Percentiles rank a stretch among this genome's conserved stretches.
Conservation (phyloP, 495 filamentous ascomycete genomes). For the Usnea hakonensis region DNA sequence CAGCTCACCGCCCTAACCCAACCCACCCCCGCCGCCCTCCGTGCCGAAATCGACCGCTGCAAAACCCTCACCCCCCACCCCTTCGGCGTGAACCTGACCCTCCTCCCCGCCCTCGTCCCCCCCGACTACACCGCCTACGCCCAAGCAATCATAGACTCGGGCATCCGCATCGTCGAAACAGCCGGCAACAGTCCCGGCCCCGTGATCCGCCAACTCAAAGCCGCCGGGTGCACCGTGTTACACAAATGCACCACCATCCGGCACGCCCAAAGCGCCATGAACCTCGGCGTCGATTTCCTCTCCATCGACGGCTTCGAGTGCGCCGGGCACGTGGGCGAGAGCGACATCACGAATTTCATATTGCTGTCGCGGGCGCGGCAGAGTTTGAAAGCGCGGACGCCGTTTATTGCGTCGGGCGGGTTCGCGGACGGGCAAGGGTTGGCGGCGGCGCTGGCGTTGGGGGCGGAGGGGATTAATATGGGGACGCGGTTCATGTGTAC, state of each 20-base stretch:
- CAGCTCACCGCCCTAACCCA: constrained; percentile 86
- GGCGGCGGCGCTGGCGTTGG: constrained; percentile 82
- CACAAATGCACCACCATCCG: constrained; percentile 98
- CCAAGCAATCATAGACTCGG: constrained; percentile 86
- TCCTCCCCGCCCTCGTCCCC: constrained; percentile 80
- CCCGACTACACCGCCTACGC: constrained; percentile 92
- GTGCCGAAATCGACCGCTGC: constrained; percentile 86
- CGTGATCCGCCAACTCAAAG: constrained; percentile 83
- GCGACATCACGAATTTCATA: constrained; percentile 97
- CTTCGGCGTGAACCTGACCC: constrained; percentile 93
- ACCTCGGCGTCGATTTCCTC: constrained; percentile 93
- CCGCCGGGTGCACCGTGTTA: constrained; percentile 66
- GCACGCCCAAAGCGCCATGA: constrained; percentile 84
- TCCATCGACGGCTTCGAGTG: constrained; percentile 98
- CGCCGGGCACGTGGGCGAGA: constrained; percentile 91
- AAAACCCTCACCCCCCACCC: constrained; percentile 76
- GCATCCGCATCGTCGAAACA: constrained; percentile 91
- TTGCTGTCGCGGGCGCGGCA: constrained; percentile 81
- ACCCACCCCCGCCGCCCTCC: constrained; percentile 85
- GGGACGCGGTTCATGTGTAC: constrained; percentile 82
- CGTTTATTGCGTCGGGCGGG: constrained; percentile 92
- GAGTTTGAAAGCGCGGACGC: constrained; percentile 67
- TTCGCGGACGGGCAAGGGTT: constrained; percentile 94
- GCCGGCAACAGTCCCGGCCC: constrained; percentile 91
- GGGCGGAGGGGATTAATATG: constrained; percentile 95